These are phyloP conservation scores for sunflower (Helianthus annuus) DNA, from an alignment of 129 eudicot species.

Conservation along the genomic window DNA sequence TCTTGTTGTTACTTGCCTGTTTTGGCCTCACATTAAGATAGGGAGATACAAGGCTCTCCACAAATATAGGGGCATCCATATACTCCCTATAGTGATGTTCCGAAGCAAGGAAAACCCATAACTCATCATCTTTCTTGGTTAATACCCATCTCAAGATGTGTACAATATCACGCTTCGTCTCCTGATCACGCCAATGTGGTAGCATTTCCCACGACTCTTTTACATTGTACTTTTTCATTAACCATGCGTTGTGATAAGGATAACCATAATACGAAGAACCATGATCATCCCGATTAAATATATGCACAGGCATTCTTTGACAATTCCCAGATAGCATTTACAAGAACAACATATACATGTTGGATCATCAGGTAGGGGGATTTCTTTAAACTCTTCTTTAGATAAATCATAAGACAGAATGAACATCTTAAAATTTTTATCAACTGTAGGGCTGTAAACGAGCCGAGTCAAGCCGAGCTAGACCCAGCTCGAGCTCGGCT, in stretches of 20 bases:
- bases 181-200: neutral
- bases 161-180: neutral
- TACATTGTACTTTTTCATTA: neutral
- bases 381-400: no score
- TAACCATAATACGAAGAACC: no score
- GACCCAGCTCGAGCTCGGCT: no score
- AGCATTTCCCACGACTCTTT: neutral
- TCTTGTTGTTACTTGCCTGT: no score
- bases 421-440: neutral
- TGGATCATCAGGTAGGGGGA: constrained; percentile 1
- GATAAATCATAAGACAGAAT: neutral
- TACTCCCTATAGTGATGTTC: no score
- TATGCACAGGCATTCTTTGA: constrained; percentile 9
- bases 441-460: no score
- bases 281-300: neutral
- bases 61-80: no score
- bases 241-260: neutral
- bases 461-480: no score
- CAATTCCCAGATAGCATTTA: neutral
- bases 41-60: no score
- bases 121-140: no score
- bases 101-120: no score
- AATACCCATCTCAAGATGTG: neutral
- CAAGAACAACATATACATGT: neutral
- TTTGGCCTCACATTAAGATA: no score